Evolutionary conservation across 352 stramenopile species (phyloP).

Genomic region (Globisporangium viniferum): DNA sequence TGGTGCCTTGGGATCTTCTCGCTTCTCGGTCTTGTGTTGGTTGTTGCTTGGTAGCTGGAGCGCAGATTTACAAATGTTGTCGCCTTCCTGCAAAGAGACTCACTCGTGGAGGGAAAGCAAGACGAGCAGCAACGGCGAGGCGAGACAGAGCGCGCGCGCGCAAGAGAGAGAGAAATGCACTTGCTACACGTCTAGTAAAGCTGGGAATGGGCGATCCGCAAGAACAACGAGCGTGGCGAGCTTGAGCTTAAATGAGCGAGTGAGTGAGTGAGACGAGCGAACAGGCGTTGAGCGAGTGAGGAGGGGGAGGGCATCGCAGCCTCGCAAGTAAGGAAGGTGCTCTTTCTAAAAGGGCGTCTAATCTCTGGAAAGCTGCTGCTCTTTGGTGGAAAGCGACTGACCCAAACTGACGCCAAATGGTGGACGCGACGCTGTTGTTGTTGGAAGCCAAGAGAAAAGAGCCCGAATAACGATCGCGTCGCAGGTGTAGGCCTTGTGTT

Average conservation of each 20-base stretch:
- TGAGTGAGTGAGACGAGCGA: slow-evolving; percentile 3
- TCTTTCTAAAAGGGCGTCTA: slow-evolving; percentile 1
- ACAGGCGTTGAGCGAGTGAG: neutral
- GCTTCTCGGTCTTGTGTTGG: neutral
- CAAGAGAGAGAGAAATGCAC: neutral
- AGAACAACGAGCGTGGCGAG: slow-evolving; percentile 6
- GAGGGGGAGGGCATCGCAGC: neutral
- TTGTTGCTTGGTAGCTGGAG: slow-evolving; percentile 1
- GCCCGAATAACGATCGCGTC: slow-evolving; percentile 7
- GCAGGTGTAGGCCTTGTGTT: neutral
- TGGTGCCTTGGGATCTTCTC: neutral
- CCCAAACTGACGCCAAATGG: slow-evolving; percentile 3
- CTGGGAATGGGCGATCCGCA: slow-evolving; percentile 1
- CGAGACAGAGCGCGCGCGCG: neutral
- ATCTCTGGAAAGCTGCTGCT: slow-evolving; percentile 3
- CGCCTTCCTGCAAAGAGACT: slow-evolving; percentile 5
- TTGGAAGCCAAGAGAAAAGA: slow-evolving; percentile 7
- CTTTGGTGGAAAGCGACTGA: neutral
- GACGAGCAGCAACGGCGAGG: neutral
- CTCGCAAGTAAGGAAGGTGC: neutral
- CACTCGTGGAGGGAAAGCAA: neutral
- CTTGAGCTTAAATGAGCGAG: slow-evolving; percentile 3
- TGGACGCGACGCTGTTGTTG: neutral
- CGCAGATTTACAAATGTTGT: slow-evolving; percentile 10
- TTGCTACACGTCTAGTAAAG: slow-evolving; percentile 17